Evolutionary conservation across 345 rosid genomes (phyloP).

Genomic region (Linum lewisii): DNA sequence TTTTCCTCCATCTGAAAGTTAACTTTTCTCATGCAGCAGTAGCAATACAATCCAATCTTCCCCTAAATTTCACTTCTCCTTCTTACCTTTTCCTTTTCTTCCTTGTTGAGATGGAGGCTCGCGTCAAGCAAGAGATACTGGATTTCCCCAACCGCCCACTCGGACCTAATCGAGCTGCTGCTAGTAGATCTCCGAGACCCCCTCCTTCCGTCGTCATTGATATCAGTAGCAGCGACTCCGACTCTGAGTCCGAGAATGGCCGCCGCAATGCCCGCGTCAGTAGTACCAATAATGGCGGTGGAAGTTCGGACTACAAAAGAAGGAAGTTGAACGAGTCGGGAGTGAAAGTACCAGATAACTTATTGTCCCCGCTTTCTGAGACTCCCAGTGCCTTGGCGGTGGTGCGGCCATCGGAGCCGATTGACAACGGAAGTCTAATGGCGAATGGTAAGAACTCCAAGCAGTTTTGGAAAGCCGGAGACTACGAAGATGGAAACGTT

Average conservation of each 20-base stretch:
- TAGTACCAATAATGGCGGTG: constrained; percentile 8
- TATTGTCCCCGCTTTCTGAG: constrained; percentile 32
- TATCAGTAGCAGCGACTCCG: constrained; percentile 53
- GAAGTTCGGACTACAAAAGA: constrained; percentile 13
- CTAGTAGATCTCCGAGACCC: constrained; percentile 3
- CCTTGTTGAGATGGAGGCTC: constrained; percentile 24
- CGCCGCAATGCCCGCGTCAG: constrained; percentile 10
- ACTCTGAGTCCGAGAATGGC: constrained; percentile 29
- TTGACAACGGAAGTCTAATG: constrained; percentile 6
- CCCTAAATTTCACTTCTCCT: neutral
- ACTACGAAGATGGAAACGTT: constrained; percentile 46
- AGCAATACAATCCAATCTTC: too few species aligned
- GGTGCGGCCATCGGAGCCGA: neutral
- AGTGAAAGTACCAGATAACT: constrained; percentile 35
- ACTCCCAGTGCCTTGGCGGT: constrained; percentile 6
- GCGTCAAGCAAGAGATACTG: constrained; percentile 35
- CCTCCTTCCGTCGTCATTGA: constrained; percentile 30
- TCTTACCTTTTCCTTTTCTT: neutral
- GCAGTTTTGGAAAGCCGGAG: constrained; percentile 97
- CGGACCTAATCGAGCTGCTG: constrained; percentile 3
- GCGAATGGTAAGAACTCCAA: constrained; percentile 23
- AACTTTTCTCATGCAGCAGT: too few species aligned
- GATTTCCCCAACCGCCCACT: constrained; percentile 13
- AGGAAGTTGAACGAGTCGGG: constrained; percentile 25
- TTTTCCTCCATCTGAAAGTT: too few species aligned